These are phyloP conservation scores for Epichloe hybrida DNA, from an alignment of 2,329 filamentous ascomycete genomes.

Conservation along the genomic window DNA sequence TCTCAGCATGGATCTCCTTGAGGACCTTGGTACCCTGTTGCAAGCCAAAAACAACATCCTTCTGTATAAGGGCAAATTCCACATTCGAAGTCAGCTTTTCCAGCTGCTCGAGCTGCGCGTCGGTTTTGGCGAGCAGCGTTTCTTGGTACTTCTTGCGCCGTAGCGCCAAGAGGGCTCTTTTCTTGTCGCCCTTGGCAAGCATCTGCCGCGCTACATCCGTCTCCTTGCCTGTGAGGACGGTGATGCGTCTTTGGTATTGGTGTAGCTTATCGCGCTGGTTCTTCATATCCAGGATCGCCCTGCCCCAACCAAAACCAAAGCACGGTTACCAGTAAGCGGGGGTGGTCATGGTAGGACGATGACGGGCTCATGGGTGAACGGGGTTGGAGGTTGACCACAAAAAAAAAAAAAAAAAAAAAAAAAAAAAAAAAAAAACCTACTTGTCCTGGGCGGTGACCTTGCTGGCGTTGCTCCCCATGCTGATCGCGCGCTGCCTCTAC, in stretches of 20 bases:
- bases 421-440: conserved; percentile 32
- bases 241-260: conserved; percentile 87
- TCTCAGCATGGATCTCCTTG: conserved; percentile 84
- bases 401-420: conserved; percentile 8
- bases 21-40: conserved; percentile 85
- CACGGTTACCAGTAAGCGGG: conserved; percentile 1
- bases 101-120: conserved; percentile 84
- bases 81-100: conserved; percentile 80
- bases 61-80: conserved; percentile 93
- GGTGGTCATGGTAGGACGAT: neutral
- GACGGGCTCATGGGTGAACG: neutral
- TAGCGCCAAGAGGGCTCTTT: conserved; percentile 71
- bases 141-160: conserved; percentile 97
- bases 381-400: neutral
- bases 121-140: conserved; percentile 73
- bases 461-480: conserved; percentile 43
- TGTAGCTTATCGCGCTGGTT: conserved; percentile 94
- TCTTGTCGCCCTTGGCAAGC: conserved; percentile 65
- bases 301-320: conserved; percentile 21
- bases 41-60: conserved; percentile 85
- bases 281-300: conserved; percentile 95
- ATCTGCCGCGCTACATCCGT: conserved; percentile 76
- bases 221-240: conserved; percentile 72
- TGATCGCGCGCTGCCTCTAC: neutral
- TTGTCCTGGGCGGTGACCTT: conserved; percentile 67